Conservation (phyloP, 805 yeast genomes). For the Candida chauliodis region DNA sequence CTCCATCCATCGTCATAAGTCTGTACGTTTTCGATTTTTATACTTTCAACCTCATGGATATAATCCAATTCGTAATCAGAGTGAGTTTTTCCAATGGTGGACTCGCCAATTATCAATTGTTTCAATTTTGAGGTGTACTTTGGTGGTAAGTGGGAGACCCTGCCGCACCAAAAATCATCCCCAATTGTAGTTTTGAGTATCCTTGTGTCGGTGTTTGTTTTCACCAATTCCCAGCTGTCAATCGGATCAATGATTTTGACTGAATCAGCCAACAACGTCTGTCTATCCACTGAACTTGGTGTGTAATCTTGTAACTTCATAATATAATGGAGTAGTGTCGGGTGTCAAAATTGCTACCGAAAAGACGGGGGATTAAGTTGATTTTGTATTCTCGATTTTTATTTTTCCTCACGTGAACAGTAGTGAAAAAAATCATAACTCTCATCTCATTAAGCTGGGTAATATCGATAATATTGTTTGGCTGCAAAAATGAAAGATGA, state of each 20-base stretch:
- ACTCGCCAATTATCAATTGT: constrained; percentile 6
- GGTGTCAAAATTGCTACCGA: not conserved
- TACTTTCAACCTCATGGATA: constrained; percentile 29
- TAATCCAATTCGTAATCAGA: constrained; percentile 35
- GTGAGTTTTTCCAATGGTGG: constrained; percentile 19
- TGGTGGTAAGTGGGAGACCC: not conserved
- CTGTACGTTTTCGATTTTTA: constrained; percentile 12
- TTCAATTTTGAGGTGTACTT: not conserved
- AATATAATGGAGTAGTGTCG: not conserved
- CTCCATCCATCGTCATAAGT: constrained; percentile 16
- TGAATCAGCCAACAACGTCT: constrained; percentile 1
- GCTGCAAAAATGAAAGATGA: constrained; percentile 17
- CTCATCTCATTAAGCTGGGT: constrained; percentile 3
- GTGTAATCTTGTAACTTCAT: constrained; percentile 5
- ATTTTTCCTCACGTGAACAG: too few species aligned
- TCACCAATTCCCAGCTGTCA: constrained; percentile 2
- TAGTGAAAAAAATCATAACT: not conserved
- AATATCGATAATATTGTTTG: too few species aligned
- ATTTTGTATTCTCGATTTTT: too few species aligned
- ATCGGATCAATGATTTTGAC: constrained; percentile 2
- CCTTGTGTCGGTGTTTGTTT: constrained; percentile 2
- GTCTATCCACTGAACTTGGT: constrained; percentile 1
- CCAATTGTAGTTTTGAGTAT: not conserved
- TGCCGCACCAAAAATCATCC: constrained; percentile 7
- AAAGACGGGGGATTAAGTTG: too few species aligned